A percentile compares a stretch with the other conserved stretches of the same genome.
phyloP scores from a whole-genome alignment of 768 basidiomycete species.

The Rhizopogon vinicolor region DNA sequence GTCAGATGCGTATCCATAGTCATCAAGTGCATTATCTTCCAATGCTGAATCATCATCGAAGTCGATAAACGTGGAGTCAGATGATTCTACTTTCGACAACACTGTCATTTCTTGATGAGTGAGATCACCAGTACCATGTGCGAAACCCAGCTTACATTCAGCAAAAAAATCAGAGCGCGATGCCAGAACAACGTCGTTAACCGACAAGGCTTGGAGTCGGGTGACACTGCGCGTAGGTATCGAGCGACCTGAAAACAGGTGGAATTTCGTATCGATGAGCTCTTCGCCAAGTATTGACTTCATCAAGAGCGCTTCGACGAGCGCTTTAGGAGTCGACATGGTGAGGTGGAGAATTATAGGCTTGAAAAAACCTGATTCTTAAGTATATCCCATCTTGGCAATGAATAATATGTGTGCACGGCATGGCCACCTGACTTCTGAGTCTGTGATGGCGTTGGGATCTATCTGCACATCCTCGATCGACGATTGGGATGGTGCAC shows the following conservation, averaged over 20 bases:
- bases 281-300: slow-evolving; percentile 22
- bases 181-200: slow-evolving; percentile 22
- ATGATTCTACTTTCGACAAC: slow-evolving; percentile 6
- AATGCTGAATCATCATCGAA: slow-evolving; percentile 8
- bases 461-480: too few species aligned
- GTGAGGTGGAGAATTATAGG: not conserved
- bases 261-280: slow-evolving; percentile 26
- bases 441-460: too few species aligned
- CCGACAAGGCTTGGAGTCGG: slow-evolving; percentile 19
- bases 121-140: not conserved
- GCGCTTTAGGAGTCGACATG: slow-evolving; percentile 7
- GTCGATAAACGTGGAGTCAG: slow-evolving; percentile 9
- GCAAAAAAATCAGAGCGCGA: slow-evolving; percentile 25
- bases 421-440: not conserved
- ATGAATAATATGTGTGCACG: not conserved
- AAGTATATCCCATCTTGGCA: too few species aligned
- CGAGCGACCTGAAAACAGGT: slow-evolving; percentile 22
- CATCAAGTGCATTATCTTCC: slow-evolving; percentile 8
- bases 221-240: slow-evolving; percentile 3
- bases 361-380: too few species aligned
- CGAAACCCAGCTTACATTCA: slow-evolving; percentile 10
- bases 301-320: slow-evolving; percentile 17
- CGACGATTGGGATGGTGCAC: too few species aligned
- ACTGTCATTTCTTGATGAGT: slow-evolving; percentile 8
- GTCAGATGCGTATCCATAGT: slow-evolving; percentile 29